phyloP scores from a whole-genome alignment of 2,329 filamentous ascomycete species.

The Pseudonectria buxi region DNA sequence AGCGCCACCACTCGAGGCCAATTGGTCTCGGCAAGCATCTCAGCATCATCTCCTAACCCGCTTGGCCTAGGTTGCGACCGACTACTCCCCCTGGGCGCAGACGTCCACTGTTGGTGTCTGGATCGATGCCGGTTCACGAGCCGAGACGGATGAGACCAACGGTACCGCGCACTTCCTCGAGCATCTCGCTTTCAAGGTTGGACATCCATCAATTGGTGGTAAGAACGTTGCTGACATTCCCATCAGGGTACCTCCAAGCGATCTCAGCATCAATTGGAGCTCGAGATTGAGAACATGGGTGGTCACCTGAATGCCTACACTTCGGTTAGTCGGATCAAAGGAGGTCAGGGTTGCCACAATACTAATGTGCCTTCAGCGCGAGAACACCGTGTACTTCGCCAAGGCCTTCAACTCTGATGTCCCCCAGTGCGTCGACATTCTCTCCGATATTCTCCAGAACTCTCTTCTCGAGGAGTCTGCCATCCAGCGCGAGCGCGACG shows the following conservation, averaged over 20 bases:
- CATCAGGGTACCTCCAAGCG: conserved; percentile 84
- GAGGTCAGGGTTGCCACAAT: conserved; percentile 9
- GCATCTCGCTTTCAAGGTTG: conserved; percentile 99
- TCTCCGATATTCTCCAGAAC: conserved; percentile 98
- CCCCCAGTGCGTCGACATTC: conserved; percentile 92
- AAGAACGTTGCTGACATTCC: conserved; percentile 11
- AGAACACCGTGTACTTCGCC: conserved; percentile 99
- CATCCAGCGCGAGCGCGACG: conserved; percentile 96
- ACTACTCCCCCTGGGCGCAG: conserved; percentile 97
- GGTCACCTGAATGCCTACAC: conserved; percentile 99
- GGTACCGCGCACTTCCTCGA: conserved; percentile 99
- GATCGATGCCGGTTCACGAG: conserved; percentile 97
- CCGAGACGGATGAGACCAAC: conserved; percentile 97
- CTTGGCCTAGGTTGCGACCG: conserved; percentile 74
- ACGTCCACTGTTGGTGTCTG: conserved; percentile 97
- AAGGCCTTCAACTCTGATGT: conserved; percentile 98
- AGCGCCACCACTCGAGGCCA: conserved; percentile 30
- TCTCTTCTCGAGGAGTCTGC: conserved; percentile 91
- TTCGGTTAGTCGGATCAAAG: conserved; percentile 61
- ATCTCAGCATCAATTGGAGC: conserved; percentile 93
- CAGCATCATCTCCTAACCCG: conserved; percentile 19
- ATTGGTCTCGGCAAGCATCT: conserved; percentile 29
- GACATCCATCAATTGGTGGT: conserved; percentile 16
- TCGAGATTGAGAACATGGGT: conserved; percentile 99
- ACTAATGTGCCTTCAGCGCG: conserved; percentile 55